A percentile compares a stretch with the other conserved stretches of the same genome.
phyloP scores from a whole-genome alignment of 2,329 filamentous ascomycete species.

The Alternaria ventricosa region DNA sequence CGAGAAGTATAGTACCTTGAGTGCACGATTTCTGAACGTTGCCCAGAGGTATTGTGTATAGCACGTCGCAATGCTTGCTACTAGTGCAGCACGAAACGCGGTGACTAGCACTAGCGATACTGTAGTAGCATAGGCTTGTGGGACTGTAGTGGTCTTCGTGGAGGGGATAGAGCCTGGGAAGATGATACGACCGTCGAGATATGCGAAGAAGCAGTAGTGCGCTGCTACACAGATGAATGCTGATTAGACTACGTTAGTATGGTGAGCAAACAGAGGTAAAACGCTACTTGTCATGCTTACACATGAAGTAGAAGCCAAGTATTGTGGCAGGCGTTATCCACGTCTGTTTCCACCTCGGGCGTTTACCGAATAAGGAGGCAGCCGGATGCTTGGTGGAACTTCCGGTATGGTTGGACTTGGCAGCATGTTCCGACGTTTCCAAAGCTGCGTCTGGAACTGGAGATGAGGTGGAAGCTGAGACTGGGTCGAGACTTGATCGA shows the following conservation, averaged over 20 bases:
- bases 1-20: neutral
- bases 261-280: accelerated
- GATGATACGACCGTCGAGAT: neutral
- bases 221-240: neutral
- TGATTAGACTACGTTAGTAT: neutral
- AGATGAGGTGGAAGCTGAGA: neutral
- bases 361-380: neutral
- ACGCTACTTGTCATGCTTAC: neutral
- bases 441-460: neutral
- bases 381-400: neutral
- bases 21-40: neutral
- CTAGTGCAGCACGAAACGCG: neutral
- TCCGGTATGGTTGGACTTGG: too few relatives aligned
- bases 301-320: neutral
- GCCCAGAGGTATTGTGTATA: neutral
- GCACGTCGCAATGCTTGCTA: neutral
- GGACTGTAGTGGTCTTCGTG: neutral
- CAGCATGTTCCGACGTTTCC: neutral
- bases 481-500: neutral
- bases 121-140: neutral
- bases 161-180: neutral
- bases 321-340: neutral
- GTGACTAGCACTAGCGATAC: neutral
- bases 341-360: neutral
- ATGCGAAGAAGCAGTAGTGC: neutral